Conservation (phyloP, 768 basidiomycete genomes). For the Russula sp. region DNA sequence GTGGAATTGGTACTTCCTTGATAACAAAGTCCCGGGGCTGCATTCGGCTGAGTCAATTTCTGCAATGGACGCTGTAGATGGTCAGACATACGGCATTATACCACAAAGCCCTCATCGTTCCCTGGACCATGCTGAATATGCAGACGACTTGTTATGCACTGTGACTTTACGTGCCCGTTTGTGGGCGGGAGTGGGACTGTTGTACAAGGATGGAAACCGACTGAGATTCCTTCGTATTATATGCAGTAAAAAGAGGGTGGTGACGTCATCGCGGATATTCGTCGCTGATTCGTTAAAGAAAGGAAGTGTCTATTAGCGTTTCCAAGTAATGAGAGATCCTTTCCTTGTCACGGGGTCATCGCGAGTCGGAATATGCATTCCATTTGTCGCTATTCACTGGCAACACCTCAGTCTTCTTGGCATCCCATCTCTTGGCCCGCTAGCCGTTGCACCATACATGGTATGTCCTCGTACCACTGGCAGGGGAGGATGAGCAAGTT, state of each 20-base stretch:
- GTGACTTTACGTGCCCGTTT: background rate
- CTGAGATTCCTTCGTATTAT: background rate
- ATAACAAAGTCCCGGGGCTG: conserved; percentile 65
- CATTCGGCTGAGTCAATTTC: conserved; percentile 19
- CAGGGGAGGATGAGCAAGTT: conserved; percentile 32
- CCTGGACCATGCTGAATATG: conserved; percentile 42
- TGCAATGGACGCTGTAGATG: background rate
- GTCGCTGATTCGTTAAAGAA: background rate
- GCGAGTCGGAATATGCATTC: too few relatives aligned
- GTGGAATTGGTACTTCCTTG: conserved; percentile 60
- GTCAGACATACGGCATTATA: conserved; percentile 50
- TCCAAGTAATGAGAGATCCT: too few relatives aligned
- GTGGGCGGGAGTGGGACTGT: background rate
- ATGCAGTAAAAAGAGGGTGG: conserved; percentile 7
- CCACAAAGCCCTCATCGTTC: conserved; percentile 70
- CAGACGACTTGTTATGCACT: background rate
- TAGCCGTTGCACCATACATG: conserved; percentile 52
- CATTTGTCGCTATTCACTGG: background rate
- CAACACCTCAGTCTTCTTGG: conserved; percentile 41
- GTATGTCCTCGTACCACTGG: too few relatives aligned
- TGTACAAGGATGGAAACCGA: background rate
- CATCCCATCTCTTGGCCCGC: conserved; percentile 50
- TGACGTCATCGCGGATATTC: conserved; percentile 13
- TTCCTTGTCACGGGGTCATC: too few relatives aligned
- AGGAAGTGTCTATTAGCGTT: background rate